Base-by-base conservation (phyloP, 805 yeast genomes). In the Huiozyma sinensis region DNA sequence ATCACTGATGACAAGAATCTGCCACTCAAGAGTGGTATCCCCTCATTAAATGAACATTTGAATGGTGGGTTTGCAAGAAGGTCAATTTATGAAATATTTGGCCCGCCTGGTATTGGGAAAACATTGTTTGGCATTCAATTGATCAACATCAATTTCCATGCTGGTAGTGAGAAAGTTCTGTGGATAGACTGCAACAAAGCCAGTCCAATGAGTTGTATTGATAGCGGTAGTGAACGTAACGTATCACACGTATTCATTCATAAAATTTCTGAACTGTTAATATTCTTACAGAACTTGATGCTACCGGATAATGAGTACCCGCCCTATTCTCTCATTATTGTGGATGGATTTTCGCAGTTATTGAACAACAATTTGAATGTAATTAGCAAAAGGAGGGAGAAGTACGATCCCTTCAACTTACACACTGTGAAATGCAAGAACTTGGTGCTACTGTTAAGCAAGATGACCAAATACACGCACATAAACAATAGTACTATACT, bases 101-200 rank as follows among this genome's bases (percentile, higher is more conserved):
- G 66, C 1, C 60, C 61, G 11, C 65, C 66, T 5, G 65, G 65
- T 2, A 48, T 56, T 7, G 63, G 65, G 10, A 62, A 57, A 47
- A 54, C 61, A 2, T 45, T 41, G 32, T 35, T 61, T 7, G 65
- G 57, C 7, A 30, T 49, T 17, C 56, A 54, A 28, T 28, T 60
- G 2, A 45, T 48, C 1, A 50, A 49, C 28, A 47, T 48, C 13
- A 29, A 30, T 11, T 5, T 36, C 1, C 27, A 28, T 9, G 29
- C 40, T 12, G 24, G 41, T 7, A 48, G 57, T 48, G 57, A 46
- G 28, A 42, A 46, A 7, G 38, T 49, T 9, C 44, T 58, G 30
- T 62, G 63, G 64, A 57, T 62, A 7, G 63, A 61, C 11, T 52
- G 63, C 4, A 49, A 51, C 45, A 46, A 34, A 10, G 28, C 32